phyloP scores from a whole-genome alignment of 208 protist species.

The Trypanosoma mega region DNA sequence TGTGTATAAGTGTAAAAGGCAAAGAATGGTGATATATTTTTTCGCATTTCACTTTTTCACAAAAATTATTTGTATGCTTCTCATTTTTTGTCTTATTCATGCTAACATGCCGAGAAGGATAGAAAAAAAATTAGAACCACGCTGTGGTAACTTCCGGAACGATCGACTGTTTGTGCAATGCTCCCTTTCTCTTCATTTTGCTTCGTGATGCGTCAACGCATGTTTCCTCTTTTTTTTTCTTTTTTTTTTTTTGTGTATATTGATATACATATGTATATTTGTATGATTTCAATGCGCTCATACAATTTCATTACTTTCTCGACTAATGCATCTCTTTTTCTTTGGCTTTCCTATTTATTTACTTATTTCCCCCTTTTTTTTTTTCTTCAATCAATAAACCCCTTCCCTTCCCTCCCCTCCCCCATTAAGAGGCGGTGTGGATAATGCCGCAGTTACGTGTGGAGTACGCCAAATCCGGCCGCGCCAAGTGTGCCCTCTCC shows the following conservation, averaged over 20 bases:
- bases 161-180: too few species aligned
- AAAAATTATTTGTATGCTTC: too few species aligned
- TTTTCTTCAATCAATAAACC: not conserved
- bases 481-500: slow-evolving; percentile 52
- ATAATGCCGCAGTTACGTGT: slow-evolving; percentile 64
- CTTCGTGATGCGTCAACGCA: not conserved
- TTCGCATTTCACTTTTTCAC: too few species aligned
- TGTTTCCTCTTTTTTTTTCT: slow-evolving; percentile 3
- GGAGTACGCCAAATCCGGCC: slow-evolving; percentile 76
- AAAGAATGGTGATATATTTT: too few species aligned
- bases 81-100: slow-evolving; percentile 20
- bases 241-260: slow-evolving; percentile 17
- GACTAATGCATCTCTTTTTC: not conserved
- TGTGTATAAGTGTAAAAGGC: too few species aligned
- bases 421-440: too few species aligned
- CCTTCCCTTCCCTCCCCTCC: too few species aligned
- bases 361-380: not conserved
- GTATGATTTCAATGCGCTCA: not conserved
- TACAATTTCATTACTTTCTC: not conserved
- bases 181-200: too few species aligned
- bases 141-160: too few species aligned
- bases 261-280: not conserved
- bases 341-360: not conserved
- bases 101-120: not conserved
- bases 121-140: too few species aligned